These are phyloP conservation scores for Starmerella davenportii DNA, from an alignment of 805 yeast genomes.

Conservation along the genomic window DNA sequence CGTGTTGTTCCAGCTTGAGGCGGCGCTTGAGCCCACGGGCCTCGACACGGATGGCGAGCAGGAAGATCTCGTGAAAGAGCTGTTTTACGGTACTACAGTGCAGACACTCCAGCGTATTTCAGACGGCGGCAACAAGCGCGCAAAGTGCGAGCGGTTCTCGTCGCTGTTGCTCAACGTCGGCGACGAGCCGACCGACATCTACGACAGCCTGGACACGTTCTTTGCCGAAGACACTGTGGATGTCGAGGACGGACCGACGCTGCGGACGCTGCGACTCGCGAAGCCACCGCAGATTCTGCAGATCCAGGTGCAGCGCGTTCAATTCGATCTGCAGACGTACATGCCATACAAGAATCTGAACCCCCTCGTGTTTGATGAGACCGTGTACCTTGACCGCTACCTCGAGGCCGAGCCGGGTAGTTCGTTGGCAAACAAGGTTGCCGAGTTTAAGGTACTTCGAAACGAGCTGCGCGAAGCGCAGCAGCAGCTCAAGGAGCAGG, in stretches of 20 bases:
- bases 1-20: slow-evolving; percentile 76
- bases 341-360: slow-evolving; percentile 68
- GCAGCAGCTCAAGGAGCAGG: slow-evolving; percentile 10
- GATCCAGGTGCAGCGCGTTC: slow-evolving; percentile 85
- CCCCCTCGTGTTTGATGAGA: slow-evolving; percentile 64
- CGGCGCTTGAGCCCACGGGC: slow-evolving; percentile 34
- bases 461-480: slow-evolving; percentile 11
- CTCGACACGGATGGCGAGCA: slow-evolving; percentile 46
- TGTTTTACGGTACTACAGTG: slow-evolving; percentile 73
- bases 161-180: slow-evolving; percentile 72
- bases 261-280: slow-evolving; percentile 52
- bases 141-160: slow-evolving; percentile 55
- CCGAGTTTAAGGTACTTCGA: slow-evolving; percentile 45
- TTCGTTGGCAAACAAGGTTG: slow-evolving; percentile 34
- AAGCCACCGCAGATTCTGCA: slow-evolving; percentile 69
- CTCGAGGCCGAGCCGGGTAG: slow-evolving; percentile 37
- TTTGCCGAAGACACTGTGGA: slow-evolving; percentile 55
- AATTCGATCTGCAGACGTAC: slow-evolving; percentile 56
- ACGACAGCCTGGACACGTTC: slow-evolving; percentile 75
- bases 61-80: slow-evolving; percentile 53
- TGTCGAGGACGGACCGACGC: slow-evolving; percentile 51
- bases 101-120: slow-evolving; percentile 37
- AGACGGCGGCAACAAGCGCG: slow-evolving; percentile 27
- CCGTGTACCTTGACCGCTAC: slow-evolving; percentile 73
- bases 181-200: slow-evolving; percentile 72